Conservation (phyloP, 352 stramenopile species). For the Globisporangium acanthophoron region DNA sequence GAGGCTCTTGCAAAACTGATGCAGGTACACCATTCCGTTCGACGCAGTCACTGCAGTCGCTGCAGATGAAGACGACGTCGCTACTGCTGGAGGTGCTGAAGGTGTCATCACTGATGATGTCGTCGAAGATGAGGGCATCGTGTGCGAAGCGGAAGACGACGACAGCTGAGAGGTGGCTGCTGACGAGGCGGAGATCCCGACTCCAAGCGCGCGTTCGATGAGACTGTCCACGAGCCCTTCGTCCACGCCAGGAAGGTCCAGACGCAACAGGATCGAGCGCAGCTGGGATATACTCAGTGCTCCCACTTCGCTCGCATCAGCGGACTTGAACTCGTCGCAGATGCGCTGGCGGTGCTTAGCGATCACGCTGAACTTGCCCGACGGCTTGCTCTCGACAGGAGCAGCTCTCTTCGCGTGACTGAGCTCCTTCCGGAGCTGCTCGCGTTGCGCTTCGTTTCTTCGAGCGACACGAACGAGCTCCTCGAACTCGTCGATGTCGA, state of each 20-base stretch:
- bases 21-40: slow-evolving; percentile 27
- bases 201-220: slow-evolving; percentile 28
- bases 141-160: background rate
- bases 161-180: background rate
- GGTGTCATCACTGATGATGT: background rate
- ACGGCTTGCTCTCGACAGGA: slow-evolving; percentile 22
- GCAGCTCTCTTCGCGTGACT: slow-evolving; percentile 27
- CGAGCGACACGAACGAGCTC: slow-evolving; percentile 69
- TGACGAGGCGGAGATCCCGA: slow-evolving; percentile 5
- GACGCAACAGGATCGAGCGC: slow-evolving; percentile 31
- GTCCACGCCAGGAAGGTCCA: slow-evolving; percentile 49
- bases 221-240: slow-evolving; percentile 42
- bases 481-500: slow-evolving; percentile 85
- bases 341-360: slow-evolving; percentile 55
- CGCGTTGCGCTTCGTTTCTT: slow-evolving; percentile 61
- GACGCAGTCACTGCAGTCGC: background rate
- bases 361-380: slow-evolving; percentile 33
- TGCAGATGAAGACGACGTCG: background rate
- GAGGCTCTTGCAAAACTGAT: slow-evolving; percentile 45
- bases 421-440: slow-evolving; percentile 68
- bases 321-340: slow-evolving; percentile 54
- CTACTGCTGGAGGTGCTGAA: slow-evolving; percentile 1
- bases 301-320: slow-evolving; percentile 29
- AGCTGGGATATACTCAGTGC: slow-evolving; percentile 35
- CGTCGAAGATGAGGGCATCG: background rate